phyloP scores from a whole-genome alignment of 495 filamentous ascomycete genomes.

The Usnea hakonensis region DNA sequence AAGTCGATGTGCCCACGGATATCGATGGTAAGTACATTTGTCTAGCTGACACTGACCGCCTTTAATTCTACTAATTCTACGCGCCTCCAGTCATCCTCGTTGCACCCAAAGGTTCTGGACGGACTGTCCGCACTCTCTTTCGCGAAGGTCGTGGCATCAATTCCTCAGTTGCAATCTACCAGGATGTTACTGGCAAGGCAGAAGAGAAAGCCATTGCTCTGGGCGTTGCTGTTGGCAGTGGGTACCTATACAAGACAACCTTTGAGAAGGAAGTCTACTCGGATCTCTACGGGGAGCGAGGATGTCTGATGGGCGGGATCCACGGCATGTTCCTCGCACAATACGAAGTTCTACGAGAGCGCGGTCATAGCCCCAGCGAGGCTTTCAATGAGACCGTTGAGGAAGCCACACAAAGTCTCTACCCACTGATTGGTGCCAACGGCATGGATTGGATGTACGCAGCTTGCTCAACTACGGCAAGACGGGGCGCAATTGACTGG shows the following conservation, averaged over 20 bases:
- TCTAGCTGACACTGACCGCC: no score
- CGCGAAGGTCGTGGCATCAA: slow-evolving; percentile 98
- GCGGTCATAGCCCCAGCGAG: slow-evolving; percentile 92
- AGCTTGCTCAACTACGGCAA: slow-evolving; percentile 96
- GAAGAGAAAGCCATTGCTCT: slow-evolving; percentile 97
- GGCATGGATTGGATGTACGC: slow-evolving; percentile 99
- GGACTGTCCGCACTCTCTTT: slow-evolving; percentile 97
- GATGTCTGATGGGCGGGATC: slow-evolving; percentile 99
- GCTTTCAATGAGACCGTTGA: slow-evolving; percentile 99
- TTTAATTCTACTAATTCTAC: no score
- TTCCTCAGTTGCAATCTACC: slow-evolving; percentile 96
- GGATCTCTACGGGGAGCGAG: slow-evolving; percentile 98
- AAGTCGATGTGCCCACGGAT: slow-evolving; percentile 90
- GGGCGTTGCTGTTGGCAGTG: slow-evolving; percentile 89
- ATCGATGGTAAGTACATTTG: slow-evolving; percentile 53
- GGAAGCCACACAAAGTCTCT: slow-evolving; percentile 95
- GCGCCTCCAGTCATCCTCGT: slow-evolving; percentile 99
- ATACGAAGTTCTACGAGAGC: slow-evolving; percentile 99
- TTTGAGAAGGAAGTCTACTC: slow-evolving; percentile 99
- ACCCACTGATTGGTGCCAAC: slow-evolving; percentile 90
- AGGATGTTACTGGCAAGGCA: slow-evolving; percentile 95
- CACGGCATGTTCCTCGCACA: slow-evolving; percentile 99
- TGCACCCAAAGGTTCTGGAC: slow-evolving; percentile 96
- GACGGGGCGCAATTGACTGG: slow-evolving; percentile 99
- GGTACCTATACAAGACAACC: slow-evolving; percentile 99